phyloP scores from a whole-genome alignment of 2,329 filamentous ascomycete species.

The Chalaropsis thielavioides region DNA sequence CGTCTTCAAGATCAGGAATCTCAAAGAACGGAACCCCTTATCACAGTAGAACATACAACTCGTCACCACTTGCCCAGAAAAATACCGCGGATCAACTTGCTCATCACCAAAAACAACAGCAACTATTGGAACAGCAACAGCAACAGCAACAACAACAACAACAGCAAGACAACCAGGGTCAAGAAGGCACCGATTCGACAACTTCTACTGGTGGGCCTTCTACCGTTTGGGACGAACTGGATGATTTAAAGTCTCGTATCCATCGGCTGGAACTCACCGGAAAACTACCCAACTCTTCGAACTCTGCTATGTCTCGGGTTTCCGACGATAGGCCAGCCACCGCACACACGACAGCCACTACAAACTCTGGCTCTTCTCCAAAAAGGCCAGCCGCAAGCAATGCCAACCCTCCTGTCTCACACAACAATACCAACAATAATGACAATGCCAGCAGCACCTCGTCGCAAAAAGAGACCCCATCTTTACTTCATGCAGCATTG shows the following conservation, averaged over 20 bases:
- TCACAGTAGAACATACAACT: constrained; percentile 37
- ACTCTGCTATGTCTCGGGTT: constrained; percentile 58
- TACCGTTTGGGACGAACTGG: constrained; percentile 94
- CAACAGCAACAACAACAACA: constrained; percentile 20
- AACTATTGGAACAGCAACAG: constrained; percentile 20
- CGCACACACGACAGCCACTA: constrained; percentile 81
- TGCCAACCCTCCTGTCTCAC: constrained; percentile 32
- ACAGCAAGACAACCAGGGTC: constrained; percentile 26
- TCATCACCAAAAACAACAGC: constrained; percentile 22
- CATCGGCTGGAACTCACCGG: constrained; percentile 79
- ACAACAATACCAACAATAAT: constrained; percentile 28
- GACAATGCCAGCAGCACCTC: constrained; percentile 31
- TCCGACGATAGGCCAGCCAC: constrained; percentile 75
- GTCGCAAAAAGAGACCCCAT: constrained; percentile 48
- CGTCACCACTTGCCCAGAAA: constrained; percentile 44
- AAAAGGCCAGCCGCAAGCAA: constrained; percentile 40
- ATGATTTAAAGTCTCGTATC: constrained; percentile 88
- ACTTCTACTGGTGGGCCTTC: constrained; percentile 78
- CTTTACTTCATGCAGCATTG: constrained; percentile 66
- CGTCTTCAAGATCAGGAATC: constrained; percentile 29
- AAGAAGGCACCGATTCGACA: constrained; percentile 70
- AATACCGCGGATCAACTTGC: constrained; percentile 21
- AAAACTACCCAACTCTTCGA: constrained; percentile 70
- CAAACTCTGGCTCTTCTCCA: constrained; percentile 71
- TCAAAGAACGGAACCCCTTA: constrained; percentile 30